Evolutionary conservation across 345 rosid species (phyloP).

Genomic region (Eucalyptus curtisii): DNA sequence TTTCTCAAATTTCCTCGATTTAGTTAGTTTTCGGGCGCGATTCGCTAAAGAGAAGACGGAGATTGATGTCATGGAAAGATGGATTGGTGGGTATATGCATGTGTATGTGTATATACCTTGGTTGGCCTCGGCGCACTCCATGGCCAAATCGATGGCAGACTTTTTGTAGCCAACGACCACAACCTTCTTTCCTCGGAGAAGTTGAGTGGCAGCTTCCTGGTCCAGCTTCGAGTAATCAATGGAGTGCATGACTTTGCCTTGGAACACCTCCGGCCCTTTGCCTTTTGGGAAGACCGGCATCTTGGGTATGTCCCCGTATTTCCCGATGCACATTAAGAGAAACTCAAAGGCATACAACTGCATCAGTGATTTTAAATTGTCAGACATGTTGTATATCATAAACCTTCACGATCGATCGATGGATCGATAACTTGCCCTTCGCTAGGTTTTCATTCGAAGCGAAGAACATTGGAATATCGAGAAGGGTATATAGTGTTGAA

Average conservation of each 20-base stretch:
- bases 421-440: neutral
- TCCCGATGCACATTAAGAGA: slow-evolving; percentile 65
- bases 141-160: slow-evolving; percentile 88
- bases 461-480: neutral
- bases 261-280: slow-evolving; percentile 55
- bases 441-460: neutral
- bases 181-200: slow-evolving; percentile 56
- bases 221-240: slow-evolving; percentile 80
- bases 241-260: slow-evolving; percentile 64
- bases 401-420: neutral
- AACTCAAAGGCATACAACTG: slow-evolving; percentile 82
- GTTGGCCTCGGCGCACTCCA: slow-evolving; percentile 78
- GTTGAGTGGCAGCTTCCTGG: slow-evolving; percentile 40
- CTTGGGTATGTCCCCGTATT: slow-evolving; percentile 67
- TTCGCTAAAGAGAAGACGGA: neutral
- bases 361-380: neutral
- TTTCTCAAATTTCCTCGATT: neutral
- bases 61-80: neutral
- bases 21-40: neutral
- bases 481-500: neutral
- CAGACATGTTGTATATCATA: neutral
- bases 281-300: slow-evolving; percentile 36
- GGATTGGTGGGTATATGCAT: neutral
- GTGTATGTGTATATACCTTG: slow-evolving; percentile 34
- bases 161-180: slow-evolving; percentile 72